A percentile compares a stretch with the other conserved stretches of the same genome.
Evolutionary conservation across 176 grass and related monocot species (phyloP).

Genomic region (Avena eriantha): DNA sequence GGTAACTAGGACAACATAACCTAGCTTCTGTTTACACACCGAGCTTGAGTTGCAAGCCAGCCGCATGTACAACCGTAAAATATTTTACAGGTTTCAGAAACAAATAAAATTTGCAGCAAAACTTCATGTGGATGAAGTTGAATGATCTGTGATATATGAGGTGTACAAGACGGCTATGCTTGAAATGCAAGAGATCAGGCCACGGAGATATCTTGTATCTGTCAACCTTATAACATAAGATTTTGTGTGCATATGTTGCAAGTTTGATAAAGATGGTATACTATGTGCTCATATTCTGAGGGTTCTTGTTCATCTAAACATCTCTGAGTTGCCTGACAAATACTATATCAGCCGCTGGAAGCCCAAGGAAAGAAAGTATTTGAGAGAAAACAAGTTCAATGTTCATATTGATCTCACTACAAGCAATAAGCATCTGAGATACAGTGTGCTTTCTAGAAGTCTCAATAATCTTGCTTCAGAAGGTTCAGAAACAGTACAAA

Average conservation of each 20-base stretch:
- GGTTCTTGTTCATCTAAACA: too few species aligned
- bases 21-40: background rate
- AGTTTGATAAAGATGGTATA: background rate
- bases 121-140: background rate
- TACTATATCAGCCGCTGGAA: background rate
- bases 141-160: background rate
- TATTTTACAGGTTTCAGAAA: too few species aligned
- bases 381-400: background rate
- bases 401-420: too few species aligned
- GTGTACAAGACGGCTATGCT: background rate
- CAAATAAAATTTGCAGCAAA: too few species aligned
- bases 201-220: background rate
- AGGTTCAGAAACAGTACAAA: background rate
- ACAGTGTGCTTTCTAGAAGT: too few species aligned
- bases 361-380: background rate
- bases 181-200: fast-evolving
- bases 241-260: background rate
- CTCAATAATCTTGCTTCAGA: too few species aligned
- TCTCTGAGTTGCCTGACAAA: too few species aligned
- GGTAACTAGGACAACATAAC: too few species aligned
- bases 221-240: too few species aligned
- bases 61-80: background rate
- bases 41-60: background rate
- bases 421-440: too few species aligned
- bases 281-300: too few species aligned